Percentiles rank a stretch among this genome's conserved stretches.
Evolutionary conservation across 805 yeast genomes (phyloP).

Genomic region (Starmerella powellii): DNA sequence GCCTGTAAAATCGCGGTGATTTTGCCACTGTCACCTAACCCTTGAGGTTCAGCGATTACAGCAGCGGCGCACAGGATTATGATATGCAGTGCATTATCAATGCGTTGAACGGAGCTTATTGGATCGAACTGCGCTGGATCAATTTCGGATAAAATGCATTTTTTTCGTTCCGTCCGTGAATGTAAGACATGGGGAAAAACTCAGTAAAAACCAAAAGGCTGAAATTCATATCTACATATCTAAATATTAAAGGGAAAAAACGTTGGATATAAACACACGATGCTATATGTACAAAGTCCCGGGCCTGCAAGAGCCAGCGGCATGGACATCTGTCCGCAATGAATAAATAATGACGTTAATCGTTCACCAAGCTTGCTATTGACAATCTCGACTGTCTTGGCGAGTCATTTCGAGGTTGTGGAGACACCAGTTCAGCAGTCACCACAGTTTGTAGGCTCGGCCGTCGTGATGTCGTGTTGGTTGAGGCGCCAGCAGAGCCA

Average conservation of each 20-base stretch:
- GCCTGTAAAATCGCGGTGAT: too few relatives aligned
- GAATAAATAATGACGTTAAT: not conserved
- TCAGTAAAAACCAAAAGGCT: too few relatives aligned
- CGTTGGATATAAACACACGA: too few relatives aligned
- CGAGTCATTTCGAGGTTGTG: not conserved
- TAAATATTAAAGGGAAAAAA: too few relatives aligned
- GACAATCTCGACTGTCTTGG: conserved; percentile 12
- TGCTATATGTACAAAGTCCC: not conserved
- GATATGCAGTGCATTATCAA: too few relatives aligned
- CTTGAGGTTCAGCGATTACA: too few relatives aligned
- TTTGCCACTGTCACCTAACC: not conserved
- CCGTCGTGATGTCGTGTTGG: conserved; percentile 12
- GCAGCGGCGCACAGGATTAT: not conserved
- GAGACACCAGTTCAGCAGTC: conserved; percentile 7
- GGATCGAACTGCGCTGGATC: too few relatives aligned
- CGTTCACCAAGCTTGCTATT: conserved; percentile 15
- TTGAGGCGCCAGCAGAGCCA: conserved; percentile 1
- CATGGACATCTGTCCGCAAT: not conserved
- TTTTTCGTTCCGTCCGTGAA: too few relatives aligned
- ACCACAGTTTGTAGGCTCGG: conserved; percentile 7
- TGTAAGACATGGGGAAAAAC: too few relatives aligned
- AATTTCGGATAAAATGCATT: too few relatives aligned
- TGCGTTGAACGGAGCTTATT: too few relatives aligned
- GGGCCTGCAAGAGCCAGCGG: not conserved
- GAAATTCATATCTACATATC: too few relatives aligned